Conservation (phyloP, 2,329 filamentous ascomycete genomes). For the Fusarium nodosum region DNA sequence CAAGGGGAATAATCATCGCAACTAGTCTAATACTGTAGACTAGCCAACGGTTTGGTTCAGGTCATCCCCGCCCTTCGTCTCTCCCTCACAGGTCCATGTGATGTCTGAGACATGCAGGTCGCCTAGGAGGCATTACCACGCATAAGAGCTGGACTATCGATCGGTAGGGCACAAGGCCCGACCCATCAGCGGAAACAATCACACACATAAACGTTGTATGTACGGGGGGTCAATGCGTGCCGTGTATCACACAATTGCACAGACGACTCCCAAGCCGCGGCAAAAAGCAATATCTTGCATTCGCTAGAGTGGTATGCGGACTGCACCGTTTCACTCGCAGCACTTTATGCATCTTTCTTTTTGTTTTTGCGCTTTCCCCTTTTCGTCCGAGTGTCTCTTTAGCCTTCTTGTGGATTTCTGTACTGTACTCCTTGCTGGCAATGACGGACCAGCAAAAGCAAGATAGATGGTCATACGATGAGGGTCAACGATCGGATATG, state of each 20-base stretch:
- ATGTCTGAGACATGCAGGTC: constrained; percentile 49
- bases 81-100: constrained; percentile 43
- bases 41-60: constrained; percentile 25
- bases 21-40: constrained; percentile 13
- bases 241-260: constrained; percentile 26
- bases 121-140: constrained; percentile 26
- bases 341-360: constrained; percentile 11
- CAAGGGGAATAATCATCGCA: constrained; percentile 29
- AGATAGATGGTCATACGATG: constrained; percentile 35
- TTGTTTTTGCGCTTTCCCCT: constrained; percentile 1
- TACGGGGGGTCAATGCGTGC: constrained; percentile 35
- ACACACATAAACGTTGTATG: constrained; percentile 32
- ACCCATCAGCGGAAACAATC: constrained; percentile 33
- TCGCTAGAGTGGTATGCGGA: constrained; percentile 10
- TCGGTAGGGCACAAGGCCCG: constrained; percentile 40
- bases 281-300: constrained; percentile 39
- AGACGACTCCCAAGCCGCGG: constrained; percentile 23
- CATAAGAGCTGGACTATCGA: constrained; percentile 30
- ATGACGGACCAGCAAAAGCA: constrained; percentile 32
- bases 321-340: constrained; percentile 17
- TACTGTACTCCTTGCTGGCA: constrained; percentile 11
- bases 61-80: constrained; percentile 21
- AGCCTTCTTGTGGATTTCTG: constrained; percentile 9
- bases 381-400: constrained; percentile 7
- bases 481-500: constrained; percentile 20